Conservation (phyloP, 2,329 filamentous ascomycete species). For the Scedosporium dehoogii region DNA sequence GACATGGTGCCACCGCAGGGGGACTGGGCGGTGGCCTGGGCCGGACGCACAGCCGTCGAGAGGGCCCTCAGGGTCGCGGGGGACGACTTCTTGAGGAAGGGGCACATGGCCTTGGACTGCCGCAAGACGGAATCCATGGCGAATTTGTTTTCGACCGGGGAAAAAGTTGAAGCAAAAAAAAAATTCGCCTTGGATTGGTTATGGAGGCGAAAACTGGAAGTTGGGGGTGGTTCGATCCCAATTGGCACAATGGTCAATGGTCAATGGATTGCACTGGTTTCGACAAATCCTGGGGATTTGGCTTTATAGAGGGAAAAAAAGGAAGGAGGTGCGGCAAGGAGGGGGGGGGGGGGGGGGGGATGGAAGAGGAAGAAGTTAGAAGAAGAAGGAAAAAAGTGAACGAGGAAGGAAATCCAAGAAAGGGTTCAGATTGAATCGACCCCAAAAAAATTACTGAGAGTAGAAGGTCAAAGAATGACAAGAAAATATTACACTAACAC, state of each 20-base stretch:
- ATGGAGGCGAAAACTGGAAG: too few species aligned
- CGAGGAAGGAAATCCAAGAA: not conserved
- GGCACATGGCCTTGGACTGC: slow-evolving; percentile 94
- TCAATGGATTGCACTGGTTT: not conserved
- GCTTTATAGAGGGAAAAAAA: not conserved
- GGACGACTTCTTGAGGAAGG: slow-evolving; percentile 91
- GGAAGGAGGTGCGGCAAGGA: not conserved
- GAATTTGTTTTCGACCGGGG: not conserved
- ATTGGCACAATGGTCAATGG: not conserved
- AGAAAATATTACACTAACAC: not conserved
- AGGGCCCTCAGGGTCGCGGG: slow-evolving; percentile 85
- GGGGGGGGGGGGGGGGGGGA: not conserved
- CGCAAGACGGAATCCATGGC: slow-evolving; percentile 88
- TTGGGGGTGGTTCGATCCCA: too few species aligned
- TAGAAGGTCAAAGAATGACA: not conserved
- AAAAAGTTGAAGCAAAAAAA: not conserved
- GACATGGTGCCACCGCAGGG: slow-evolving; percentile 89
- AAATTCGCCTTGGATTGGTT: not conserved
- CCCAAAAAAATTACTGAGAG: not conserved
- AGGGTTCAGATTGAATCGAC: not conserved
- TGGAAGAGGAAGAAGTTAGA: not conserved
- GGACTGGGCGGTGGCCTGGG: slow-evolving; percentile 41
- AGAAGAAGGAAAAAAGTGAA: not conserved
- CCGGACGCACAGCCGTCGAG: slow-evolving; percentile 61
- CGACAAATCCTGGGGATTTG: not conserved